phyloP scores from a whole-genome alignment of 768 basidiomycete species.

The Cyathus striatus region DNA sequence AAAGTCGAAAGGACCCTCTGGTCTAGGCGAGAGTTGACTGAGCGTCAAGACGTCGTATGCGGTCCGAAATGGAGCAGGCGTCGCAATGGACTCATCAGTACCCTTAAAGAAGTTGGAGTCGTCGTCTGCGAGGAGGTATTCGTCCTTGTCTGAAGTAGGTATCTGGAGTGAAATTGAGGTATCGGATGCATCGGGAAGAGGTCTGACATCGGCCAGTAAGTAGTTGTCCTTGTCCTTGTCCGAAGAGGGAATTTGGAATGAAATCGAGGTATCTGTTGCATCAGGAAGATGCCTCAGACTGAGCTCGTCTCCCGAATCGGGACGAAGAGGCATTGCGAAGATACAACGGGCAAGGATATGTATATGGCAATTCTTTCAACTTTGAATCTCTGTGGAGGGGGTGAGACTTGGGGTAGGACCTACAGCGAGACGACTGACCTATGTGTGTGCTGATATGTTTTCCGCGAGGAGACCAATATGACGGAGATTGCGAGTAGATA shows the following conservation, averaged over 20 bases:
- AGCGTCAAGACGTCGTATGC: conserved; percentile 28
- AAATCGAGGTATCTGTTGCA: conserved; percentile 43
- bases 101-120: conserved; percentile 41
- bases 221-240: conserved; percentile 38
- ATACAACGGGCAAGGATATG: no score
- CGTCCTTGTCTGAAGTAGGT: conserved; percentile 36
- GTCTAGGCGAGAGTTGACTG: conserved; percentile 36
- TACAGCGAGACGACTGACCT: no score
- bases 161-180: conserved; percentile 54
- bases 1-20: no score
- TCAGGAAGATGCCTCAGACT: conserved; percentile 55
- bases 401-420: no score
- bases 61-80: conserved; percentile 20
- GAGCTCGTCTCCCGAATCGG: conserved; percentile 30
- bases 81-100: conserved; percentile 31
- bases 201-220: conserved; percentile 46
- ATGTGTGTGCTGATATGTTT: no score
- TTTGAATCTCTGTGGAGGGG: no score
- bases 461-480: no score
- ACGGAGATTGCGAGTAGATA: no score
- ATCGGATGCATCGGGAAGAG: conserved; percentile 50
- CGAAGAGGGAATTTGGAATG: conserved; percentile 49
- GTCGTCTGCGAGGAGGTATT: conserved; percentile 49
- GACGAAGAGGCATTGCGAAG: conserved; percentile 16
- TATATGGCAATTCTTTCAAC: no score